These are phyloP conservation scores for Psilocybe azurescens DNA, from an alignment of 768 basidiomycete genomes.

Conservation along the genomic window DNA sequence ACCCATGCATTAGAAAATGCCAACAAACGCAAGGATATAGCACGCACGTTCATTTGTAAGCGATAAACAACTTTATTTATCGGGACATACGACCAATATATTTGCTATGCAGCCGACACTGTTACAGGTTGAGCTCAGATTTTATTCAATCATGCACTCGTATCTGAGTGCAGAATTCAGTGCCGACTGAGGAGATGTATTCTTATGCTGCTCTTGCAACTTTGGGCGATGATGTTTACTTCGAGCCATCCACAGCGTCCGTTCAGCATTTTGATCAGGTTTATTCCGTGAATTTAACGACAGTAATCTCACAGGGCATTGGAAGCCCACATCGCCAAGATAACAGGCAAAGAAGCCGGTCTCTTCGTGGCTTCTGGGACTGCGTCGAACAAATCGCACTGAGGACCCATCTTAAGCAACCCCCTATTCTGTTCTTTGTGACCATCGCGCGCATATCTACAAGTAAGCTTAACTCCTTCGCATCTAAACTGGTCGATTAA, in stretches of 20 bases:
- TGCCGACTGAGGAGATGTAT: conserved; percentile 77
- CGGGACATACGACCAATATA: neutral
- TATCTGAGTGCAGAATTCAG: conserved; percentile 34
- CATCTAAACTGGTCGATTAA: neutral
- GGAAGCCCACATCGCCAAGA: conserved; percentile 71
- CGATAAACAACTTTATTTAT: conserved; percentile 11
- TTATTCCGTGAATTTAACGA: neutral
- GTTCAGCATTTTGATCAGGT: conserved; percentile 14
- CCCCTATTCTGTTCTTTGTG: conserved; percentile 91
- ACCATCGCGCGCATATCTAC: conserved; percentile 86
- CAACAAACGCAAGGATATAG: conserved; percentile 56
- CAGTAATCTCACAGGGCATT: conserved; percentile 45
- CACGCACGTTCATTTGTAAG: conserved; percentile 76
- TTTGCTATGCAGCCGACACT: conserved; percentile 48
- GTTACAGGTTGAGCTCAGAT: conserved; percentile 44
- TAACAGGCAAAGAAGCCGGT: conserved; percentile 90
- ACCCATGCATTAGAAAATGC: conserved; percentile 64
- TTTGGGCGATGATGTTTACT: conserved; percentile 81
- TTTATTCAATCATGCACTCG: neutral
- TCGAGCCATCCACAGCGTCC: conserved; percentile 60
- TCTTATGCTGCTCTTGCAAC: conserved; percentile 70
- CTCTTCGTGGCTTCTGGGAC: conserved; percentile 90
- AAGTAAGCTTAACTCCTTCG: conserved; percentile 43
- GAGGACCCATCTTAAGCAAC: conserved; percentile 86
- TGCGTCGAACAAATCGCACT: conserved; percentile 90